These are phyloP conservation scores for Chytridiales sp. DNA, from an alignment of 371 early-diverging fungal genomes.

Conservation along the genomic window DNA sequence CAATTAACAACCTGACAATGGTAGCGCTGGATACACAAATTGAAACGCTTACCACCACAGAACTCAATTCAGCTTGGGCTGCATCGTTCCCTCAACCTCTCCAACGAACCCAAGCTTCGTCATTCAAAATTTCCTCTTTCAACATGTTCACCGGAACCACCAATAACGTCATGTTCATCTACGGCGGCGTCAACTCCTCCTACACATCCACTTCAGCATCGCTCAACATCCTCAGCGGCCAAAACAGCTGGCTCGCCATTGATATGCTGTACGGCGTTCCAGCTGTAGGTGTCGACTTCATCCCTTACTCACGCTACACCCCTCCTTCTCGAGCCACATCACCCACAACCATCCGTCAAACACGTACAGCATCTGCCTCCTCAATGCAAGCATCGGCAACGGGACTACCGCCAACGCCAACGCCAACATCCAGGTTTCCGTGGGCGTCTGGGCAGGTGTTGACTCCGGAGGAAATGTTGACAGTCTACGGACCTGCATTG, in stretches of 20 bases:
- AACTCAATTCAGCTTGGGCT: background rate
- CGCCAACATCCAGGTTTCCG: slow-evolving; percentile 2
- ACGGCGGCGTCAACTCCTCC: slow-evolving; percentile 8
- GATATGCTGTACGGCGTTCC: slow-evolving; percentile 5
- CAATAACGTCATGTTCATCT: slow-evolving; percentile 15
- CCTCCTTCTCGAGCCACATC: background rate
- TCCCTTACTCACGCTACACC: background rate
- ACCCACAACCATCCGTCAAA: background rate
- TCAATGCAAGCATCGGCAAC: background rate
- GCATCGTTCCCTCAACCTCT: background rate
- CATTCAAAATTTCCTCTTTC: slow-evolving; percentile 1
- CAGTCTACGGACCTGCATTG: slow-evolving; percentile 1
- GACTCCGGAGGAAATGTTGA: background rate
- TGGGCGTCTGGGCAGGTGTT: background rate
- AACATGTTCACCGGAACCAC: slow-evolving; percentile 7
- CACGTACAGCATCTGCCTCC: background rate
- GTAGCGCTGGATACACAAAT: background rate
- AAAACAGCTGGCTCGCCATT: slow-evolving; percentile 3
- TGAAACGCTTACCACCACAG: background rate
- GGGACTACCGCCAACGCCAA: background rate
- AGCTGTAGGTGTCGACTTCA: background rate
- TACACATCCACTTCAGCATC: background rate
- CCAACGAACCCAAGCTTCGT: slow-evolving; percentile 1
- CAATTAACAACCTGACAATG: background rate
- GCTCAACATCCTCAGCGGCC: background rate